Evolutionary conservation across 768 basidiomycete species (phyloP).

Genomic region (Pisolithus marmoratus): DNA sequence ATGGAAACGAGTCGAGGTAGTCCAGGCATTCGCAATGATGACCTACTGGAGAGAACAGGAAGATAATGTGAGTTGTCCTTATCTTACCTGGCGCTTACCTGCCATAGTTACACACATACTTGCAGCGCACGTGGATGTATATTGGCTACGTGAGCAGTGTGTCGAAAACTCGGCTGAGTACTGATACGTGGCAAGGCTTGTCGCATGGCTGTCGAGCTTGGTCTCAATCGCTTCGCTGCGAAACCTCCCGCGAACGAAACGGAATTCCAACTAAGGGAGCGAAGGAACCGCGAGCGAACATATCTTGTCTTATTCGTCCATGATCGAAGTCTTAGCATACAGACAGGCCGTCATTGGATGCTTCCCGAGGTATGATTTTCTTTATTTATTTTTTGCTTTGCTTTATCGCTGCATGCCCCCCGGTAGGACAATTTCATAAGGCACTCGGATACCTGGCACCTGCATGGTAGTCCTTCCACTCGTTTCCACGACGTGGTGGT

Average conservation of each 20-base stretch:
- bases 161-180: neutral
- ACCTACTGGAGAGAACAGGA: constrained; percentile 89
- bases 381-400: neutral
- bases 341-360: constrained; percentile 87
- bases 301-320: constrained; percentile 84
- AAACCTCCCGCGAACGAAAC: constrained; percentile 55
- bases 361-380: constrained; percentile 52
- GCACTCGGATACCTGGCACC: constrained; percentile 67
- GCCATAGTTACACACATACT: constrained; percentile 2
- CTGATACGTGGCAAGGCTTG: constrained; percentile 49
- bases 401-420: constrained; percentile 6
- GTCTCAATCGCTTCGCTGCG: constrained; percentile 64
- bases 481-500: constrained; percentile 82
- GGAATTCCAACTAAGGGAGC: constrained; percentile 61
- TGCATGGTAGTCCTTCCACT: constrained; percentile 41
- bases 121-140: constrained; percentile 78
- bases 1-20: constrained; percentile 81
- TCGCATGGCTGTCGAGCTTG: constrained; percentile 83
- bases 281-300: constrained; percentile 80
- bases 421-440: constrained; percentile 68
- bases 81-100: constrained; percentile 7
- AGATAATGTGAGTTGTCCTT: constrained; percentile 54
- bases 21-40: constrained; percentile 84
- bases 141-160: constrained; percentile 67
- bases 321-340: constrained; percentile 80